A percentile compares a stretch with the other conserved stretches of the same genome.
These are phyloP conservation scores for Quercus variabilis DNA, from an alignment of 306 rosid species.

Conservation along the genomic window DNA sequence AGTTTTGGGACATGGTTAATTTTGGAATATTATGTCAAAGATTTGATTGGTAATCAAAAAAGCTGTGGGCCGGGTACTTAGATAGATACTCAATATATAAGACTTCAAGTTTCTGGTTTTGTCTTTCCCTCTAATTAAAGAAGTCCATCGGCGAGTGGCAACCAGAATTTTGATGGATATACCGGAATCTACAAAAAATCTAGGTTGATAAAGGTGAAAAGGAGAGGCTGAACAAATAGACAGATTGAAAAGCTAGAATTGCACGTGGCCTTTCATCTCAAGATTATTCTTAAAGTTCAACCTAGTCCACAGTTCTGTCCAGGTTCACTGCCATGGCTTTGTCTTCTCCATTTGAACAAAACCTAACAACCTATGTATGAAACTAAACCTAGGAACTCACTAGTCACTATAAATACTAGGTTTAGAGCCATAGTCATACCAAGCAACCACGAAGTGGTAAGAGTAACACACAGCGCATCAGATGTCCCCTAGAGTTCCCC, in stretches of 20 bases:
- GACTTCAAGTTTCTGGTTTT: not conserved
- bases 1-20: not conserved
- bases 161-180: not conserved
- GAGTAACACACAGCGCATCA: not conserved
- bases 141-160: not conserved
- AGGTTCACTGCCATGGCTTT: constrained; percentile 31
- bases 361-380: not conserved
- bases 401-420: not conserved
- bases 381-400: not conserved
- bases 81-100: not conserved
- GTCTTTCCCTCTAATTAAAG: not conserved
- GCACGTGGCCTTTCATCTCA: constrained; percentile 17
- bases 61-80: not conserved
- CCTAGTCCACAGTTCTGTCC: constrained; percentile 31
- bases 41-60: not conserved
- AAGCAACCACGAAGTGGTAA: not conserved
- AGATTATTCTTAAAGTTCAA: not conserved
- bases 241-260: constrained; percentile 17
- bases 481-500: constrained; percentile 24
- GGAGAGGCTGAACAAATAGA: not conserved
- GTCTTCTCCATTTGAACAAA: not conserved
- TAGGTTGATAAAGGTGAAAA: constrained; percentile 13
- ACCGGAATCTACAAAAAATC: constrained; percentile 19
- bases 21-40: not conserved
- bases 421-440: not conserved